Base-by-base conservation (phyloP, 139 green algal genomes). In the Zygnema cylindricum region DNA sequence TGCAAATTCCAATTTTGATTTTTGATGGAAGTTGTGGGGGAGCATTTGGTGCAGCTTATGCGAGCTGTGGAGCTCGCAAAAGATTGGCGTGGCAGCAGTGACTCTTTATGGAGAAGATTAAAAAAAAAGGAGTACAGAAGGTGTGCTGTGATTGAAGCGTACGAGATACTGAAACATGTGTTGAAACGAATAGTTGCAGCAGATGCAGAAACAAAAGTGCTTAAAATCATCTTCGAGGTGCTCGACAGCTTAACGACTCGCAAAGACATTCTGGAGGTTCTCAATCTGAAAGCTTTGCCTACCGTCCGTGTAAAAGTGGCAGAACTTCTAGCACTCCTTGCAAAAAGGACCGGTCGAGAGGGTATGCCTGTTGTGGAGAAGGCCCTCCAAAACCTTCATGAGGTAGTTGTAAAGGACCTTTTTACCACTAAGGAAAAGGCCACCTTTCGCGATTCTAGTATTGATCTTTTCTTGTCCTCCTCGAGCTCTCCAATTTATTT, bases 111-210 rank as follows among this genome's bases (percentile, higher is more conserved):
- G 84, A 25, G 49, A 0, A 38, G 49, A 23, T 21, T 89, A 23
- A 69, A n/a, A 30, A 25, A 30, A 2, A 40, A 87, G 33, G 84
- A 89, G 22, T 86, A 77, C 84, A 30, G 40, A 30, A 69, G 84
- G 40, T 84, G 69, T 43, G 84, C 84, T 36, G 84, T 89, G 25
- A 41, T 89, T 3, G 84, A 89, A 23, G 36, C 49, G 11, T 89
- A 87, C 84, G 32, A 69, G 43, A 22, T 38, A 35, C 40, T 85
- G 35, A 38, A 55, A 21, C 30, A 33, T 1, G 16, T 89, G 0
- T 69, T 89, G 41, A 33, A 36, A n/a, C 35, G 36, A 3, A 41
- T 88, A 69, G 73, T 88, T 25, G 63, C 63, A 25, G 42, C 63
- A 32, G 77, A 54, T 0, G n/a, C 69, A 1, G 84, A 89, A 69